Base-by-base conservation (phyloP, 768 basidiomycete genomes). In the Suillus lakei region DNA sequence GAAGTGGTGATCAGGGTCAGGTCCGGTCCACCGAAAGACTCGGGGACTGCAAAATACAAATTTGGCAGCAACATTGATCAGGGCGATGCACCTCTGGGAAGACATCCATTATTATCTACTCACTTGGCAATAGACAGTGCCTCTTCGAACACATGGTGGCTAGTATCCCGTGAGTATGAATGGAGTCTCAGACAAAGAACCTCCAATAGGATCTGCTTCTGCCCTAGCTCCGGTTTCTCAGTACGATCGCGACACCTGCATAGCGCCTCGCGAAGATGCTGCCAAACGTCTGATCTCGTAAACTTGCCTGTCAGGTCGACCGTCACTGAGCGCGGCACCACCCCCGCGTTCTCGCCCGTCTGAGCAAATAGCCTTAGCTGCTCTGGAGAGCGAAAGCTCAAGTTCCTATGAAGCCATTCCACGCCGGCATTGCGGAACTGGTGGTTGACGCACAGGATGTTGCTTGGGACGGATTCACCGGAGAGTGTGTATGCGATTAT, bases 1-100 rank as follows among this genome's bases (percentile, higher is more conserved):
- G 69, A 88, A 86, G 68, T 88, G 85, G 64, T 89, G 86, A 15
- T 82, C 83, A 30, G 87, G 86, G 69, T 87, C 86, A 5, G 85
- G 86, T 4, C 86, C 85, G n/a, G 77, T 83, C 88, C 88, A 89
- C 26, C 75, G 75, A 68, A 88, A 88, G 67, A 71, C 53, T 74
- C 76, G 39, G 85, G 86, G 60, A 85, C 76, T 86, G 63, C 12
- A 44, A 55, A 44, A 36, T 30, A n/a, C 23, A 41, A 21, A 30
- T 34, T 32, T 21, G 18, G 48, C 15, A 50, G 48, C 15, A 50
- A 50, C 15, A 34, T 39, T 39, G 36, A 61, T 56, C 50, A 61
- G 54, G 54, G 46, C 39, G 18, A 59, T 59, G 41, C 58, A 41
- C 58, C 39, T 59, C 26, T 41, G 58, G 58, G 58, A 59, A 39